Evolutionary conservation across 2,329 filamentous ascomycete species (phyloP).

Genomic region (Didymella exigua): DNA sequence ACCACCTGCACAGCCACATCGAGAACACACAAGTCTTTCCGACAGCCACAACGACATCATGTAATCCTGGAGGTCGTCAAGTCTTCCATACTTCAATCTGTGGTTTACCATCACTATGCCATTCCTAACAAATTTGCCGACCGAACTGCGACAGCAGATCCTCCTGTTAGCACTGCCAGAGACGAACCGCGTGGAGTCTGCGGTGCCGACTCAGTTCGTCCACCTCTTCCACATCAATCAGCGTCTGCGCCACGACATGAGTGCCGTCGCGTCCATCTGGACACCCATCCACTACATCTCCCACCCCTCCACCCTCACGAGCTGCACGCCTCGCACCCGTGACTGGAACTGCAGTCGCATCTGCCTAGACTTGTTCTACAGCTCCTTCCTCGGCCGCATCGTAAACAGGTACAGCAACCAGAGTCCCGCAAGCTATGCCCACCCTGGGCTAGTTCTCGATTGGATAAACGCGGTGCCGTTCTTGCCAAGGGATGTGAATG

Average conservation of each 20-base stretch:
- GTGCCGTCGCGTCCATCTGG: not conserved
- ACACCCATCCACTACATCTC: not conserved
- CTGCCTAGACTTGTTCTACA: constrained; percentile 5
- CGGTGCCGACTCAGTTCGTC: not conserved
- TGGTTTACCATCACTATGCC: not conserved
- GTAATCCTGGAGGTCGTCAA: not conserved
- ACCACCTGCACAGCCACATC: not conserved
- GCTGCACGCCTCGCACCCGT: not conserved
- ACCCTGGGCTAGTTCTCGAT: not conserved
- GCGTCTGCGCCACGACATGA: not conserved
- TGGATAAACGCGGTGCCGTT: not conserved
- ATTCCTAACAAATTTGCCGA: not conserved
- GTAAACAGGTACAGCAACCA: not conserved
- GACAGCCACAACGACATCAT: not conserved
- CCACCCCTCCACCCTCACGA: not conserved
- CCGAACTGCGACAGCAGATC: constrained; percentile 4
- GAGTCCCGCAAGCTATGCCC: not conserved
- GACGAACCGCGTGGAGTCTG: not conserved
- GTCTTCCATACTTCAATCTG: not conserved
- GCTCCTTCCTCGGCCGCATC: not conserved
- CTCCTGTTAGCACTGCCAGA: not conserved
- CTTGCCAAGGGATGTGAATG: not conserved
- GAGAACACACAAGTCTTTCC: not conserved
- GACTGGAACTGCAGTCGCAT: not conserved
- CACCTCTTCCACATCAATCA: constrained; percentile 2